Evolutionary conservation across 495 filamentous ascomycete species (phyloP).

Genomic region (Trichoderma gamsii): DNA sequence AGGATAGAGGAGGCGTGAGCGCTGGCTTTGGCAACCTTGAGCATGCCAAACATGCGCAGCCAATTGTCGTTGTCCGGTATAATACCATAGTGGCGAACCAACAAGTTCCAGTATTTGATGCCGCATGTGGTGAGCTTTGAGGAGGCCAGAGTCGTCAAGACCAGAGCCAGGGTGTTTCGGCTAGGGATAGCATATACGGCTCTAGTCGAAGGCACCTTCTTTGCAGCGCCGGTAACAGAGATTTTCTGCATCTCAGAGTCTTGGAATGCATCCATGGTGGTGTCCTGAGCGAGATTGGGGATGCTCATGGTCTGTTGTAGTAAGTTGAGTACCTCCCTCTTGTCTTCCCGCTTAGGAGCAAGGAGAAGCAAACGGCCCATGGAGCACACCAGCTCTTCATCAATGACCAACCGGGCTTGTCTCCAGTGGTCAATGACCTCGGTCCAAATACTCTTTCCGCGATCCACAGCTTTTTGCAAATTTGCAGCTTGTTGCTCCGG

Average conservation of each 20-base stretch:
- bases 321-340: slow-evolving; percentile 63
- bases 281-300: slow-evolving; percentile 30
- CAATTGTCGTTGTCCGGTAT: slow-evolving; percentile 65
- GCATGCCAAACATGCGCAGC: slow-evolving; percentile 57
- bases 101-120: slow-evolving; percentile 63
- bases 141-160: slow-evolving; percentile 55
- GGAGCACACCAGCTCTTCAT: slow-evolving; percentile 64
- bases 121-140: slow-evolving; percentile 46
- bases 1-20: slow-evolving; percentile 48
- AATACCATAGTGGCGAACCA: slow-evolving; percentile 53
- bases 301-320: slow-evolving; percentile 72
- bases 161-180: slow-evolving; percentile 63
- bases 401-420: slow-evolving; percentile 58
- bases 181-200: slow-evolving; percentile 45
- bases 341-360: slow-evolving; percentile 47
- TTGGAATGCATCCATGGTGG: slow-evolving; percentile 15
- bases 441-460: slow-evolving; percentile 69
- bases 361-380: slow-evolving; percentile 70
- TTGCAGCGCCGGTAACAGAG: slow-evolving; percentile 1
- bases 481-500: slow-evolving; percentile 26
- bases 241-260: slow-evolving; percentile 6
- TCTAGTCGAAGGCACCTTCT: slow-evolving; percentile 7
- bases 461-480: slow-evolving; percentile 36
- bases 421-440: slow-evolving; percentile 69
- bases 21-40: slow-evolving; percentile 58